Conservation (phyloP, 129 eudicot species). For the Dittrichia graveolens region DNA sequence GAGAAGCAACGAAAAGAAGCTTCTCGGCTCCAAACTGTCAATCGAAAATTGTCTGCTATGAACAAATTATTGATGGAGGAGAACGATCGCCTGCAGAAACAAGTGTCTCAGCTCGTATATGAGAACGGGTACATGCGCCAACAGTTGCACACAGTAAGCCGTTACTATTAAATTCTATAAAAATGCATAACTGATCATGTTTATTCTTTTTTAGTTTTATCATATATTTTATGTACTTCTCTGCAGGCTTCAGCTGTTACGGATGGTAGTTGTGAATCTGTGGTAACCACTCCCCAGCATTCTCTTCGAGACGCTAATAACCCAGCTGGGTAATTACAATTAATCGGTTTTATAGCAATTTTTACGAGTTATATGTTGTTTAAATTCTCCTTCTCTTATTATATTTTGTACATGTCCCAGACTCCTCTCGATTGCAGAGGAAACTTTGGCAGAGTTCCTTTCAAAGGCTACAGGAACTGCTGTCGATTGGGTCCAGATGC, state of each 20-base stretch:
- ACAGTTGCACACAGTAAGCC: constrained; percentile 72
- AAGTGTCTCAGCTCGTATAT: constrained; percentile 87
- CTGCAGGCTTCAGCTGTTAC: constrained; percentile 63
- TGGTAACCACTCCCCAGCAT: constrained; percentile 83
- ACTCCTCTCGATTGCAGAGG: constrained; percentile 96
- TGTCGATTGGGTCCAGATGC: constrained; percentile 99
- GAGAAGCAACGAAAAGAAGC: constrained; percentile 94
- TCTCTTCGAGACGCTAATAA: constrained; percentile 81
- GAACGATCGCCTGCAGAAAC: constrained; percentile 95
- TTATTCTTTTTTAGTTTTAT: neutral
- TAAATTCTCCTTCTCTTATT: neutral
- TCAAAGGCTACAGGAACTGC: constrained; percentile 99
- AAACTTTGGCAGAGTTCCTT: constrained; percentile 97
- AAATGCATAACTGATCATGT: neutral
- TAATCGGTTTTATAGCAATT: neutral
- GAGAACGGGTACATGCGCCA: constrained; percentile 91
- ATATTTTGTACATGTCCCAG: constrained; percentile 40
- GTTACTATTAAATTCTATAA: neutral
- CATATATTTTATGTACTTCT: neutral
- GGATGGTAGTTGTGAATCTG: constrained; percentile 85
- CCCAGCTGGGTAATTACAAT: constrained; percentile 83
- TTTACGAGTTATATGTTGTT: neutral
- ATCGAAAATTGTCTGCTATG: constrained; percentile 82
- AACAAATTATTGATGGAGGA: constrained; percentile 95
- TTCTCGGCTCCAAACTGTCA: constrained; percentile 75